Evolutionary conservation across 768 basidiomycete genomes (phyloP).

Genomic region (Mycena albidolilacea): DNA sequence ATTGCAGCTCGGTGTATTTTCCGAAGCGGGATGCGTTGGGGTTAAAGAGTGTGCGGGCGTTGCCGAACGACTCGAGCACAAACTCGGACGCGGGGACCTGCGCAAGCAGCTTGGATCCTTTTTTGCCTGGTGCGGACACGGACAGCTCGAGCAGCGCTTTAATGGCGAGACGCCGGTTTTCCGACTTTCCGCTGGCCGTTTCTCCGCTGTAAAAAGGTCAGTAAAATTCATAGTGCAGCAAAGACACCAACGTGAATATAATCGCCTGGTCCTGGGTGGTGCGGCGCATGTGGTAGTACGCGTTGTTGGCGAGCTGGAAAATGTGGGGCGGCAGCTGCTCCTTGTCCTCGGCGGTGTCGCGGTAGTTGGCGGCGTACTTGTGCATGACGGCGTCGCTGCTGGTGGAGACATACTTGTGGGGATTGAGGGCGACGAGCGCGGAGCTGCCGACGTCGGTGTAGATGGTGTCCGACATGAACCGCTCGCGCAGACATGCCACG

Average conservation of each 20-base stretch:
- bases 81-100: slow-evolving; percentile 96
- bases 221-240: background rate
- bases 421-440: slow-evolving; percentile 89
- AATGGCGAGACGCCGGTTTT: slow-evolving; percentile 90
- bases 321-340: slow-evolving; percentile 85
- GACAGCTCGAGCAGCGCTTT: slow-evolving; percentile 94
- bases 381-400: slow-evolving; percentile 89
- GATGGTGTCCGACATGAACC: slow-evolving; percentile 87
- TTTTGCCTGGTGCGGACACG: slow-evolving; percentile 92
- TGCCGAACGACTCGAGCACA: slow-evolving; percentile 95
- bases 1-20: slow-evolving; percentile 98
- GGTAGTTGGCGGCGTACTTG: slow-evolving; percentile 90
- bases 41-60: slow-evolving; percentile 92
- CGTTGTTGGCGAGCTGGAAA: slow-evolving; percentile 91
- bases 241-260: slow-evolving; percentile 77
- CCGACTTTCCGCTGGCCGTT: slow-evolving; percentile 94
- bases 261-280: slow-evolving; percentile 95
- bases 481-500: slow-evolving; percentile 71
- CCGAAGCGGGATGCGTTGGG: slow-evolving; percentile 97
- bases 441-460: slow-evolving; percentile 84
- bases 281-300: slow-evolving; percentile 93
- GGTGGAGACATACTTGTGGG: slow-evolving; percentile 89
- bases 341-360: slow-evolving; percentile 78
- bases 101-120: slow-evolving; percentile 87
- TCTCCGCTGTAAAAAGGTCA: slow-evolving; percentile 76